A percentile compares a stretch with the other conserved stretches of the same genome.
These are phyloP conservation scores for Lipomyces yamadae DNA, from an alignment of 805 yeast genomes.

Conservation along the genomic window DNA sequence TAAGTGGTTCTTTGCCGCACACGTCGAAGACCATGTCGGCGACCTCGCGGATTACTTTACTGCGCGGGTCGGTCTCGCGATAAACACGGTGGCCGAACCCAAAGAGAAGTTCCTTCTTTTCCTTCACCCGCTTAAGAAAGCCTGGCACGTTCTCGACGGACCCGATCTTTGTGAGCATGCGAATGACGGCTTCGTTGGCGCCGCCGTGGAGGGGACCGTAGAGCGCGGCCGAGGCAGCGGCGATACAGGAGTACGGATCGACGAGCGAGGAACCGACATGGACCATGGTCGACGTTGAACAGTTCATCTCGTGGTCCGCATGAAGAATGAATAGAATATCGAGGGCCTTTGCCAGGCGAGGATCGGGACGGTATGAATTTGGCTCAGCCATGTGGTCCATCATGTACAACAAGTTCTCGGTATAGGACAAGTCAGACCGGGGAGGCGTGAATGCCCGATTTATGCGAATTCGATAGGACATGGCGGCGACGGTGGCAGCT, in stretches of 20 bases:
- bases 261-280: constrained; percentile 37
- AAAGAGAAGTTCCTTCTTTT: constrained; percentile 33
- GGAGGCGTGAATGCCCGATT: constrained; percentile 34
- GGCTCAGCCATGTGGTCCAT: constrained; percentile 39
- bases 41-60: constrained; percentile 34
- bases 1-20: constrained; percentile 35
- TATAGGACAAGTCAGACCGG: constrained; percentile 34
- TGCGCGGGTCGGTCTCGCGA: constrained; percentile 35
- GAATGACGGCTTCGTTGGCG: constrained; percentile 37
- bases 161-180: constrained; percentile 35
- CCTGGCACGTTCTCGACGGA: constrained; percentile 32
- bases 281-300: constrained; percentile 37
- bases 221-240: constrained; percentile 35
- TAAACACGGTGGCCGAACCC: constrained; percentile 38
- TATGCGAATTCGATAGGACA: constrained; percentile 37
- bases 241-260: constrained; percentile 36
- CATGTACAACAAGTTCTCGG: constrained; percentile 37
- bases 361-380: constrained; percentile 36
- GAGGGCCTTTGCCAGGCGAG: constrained; percentile 36
- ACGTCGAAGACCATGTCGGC: constrained; percentile 37
- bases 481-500: constrained; percentile 36
- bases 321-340: constrained; percentile 35
- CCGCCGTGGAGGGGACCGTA: constrained; percentile 38
- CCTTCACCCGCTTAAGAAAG: constrained; percentile 32
- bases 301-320: constrained; percentile 38